A percentile compares a stretch with the other conserved stretches of the same genome.
Evolutionary conservation across 2,329 filamentous ascomycete species (phyloP).

Genomic region (Colletotrichum godetiae): DNA sequence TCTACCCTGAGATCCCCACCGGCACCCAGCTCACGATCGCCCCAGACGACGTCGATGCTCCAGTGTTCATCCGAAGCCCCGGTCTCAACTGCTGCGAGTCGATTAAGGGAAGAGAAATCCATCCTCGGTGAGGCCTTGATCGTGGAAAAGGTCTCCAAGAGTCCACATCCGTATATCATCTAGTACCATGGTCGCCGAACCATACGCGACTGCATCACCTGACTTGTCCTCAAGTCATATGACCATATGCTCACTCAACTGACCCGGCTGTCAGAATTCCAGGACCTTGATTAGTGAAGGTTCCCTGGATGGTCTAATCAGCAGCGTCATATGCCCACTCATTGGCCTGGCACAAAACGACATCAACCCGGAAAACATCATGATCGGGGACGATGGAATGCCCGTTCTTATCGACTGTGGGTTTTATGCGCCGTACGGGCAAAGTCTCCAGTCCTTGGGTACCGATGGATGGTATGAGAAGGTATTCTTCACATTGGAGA

Average conservation of each 20-base stretch:
- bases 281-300: not conserved
- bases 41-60: not conserved
- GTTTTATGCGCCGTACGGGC: slow-evolving; percentile 37
- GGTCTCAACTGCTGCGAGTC: not conserved
- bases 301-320: not conserved
- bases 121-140: not conserved
- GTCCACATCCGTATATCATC: not conserved
- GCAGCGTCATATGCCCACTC: slow-evolving; percentile 13
- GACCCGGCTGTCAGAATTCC: not conserved
- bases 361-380: slow-evolving; percentile 42
- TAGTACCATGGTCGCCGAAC: not conserved
- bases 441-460: slow-evolving; percentile 23
- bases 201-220: not conserved
- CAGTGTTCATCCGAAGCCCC: not conserved
- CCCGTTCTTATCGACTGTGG: slow-evolving; percentile 43
- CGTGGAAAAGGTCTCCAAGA: not conserved
- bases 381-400: slow-evolving; percentile 37
- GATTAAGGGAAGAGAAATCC: not conserved
- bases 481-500: slow-evolving; percentile 26
- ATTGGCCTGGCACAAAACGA: slow-evolving; percentile 43
- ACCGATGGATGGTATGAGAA: slow-evolving; percentile 35
- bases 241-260: not conserved
- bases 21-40: not conserved
- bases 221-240: not conserved
- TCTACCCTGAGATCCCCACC: not conserved